These are phyloP conservation scores for Tetradesmus lagerheimii DNA, from an alignment of 139 green algal species.

Conservation along the genomic window DNA sequence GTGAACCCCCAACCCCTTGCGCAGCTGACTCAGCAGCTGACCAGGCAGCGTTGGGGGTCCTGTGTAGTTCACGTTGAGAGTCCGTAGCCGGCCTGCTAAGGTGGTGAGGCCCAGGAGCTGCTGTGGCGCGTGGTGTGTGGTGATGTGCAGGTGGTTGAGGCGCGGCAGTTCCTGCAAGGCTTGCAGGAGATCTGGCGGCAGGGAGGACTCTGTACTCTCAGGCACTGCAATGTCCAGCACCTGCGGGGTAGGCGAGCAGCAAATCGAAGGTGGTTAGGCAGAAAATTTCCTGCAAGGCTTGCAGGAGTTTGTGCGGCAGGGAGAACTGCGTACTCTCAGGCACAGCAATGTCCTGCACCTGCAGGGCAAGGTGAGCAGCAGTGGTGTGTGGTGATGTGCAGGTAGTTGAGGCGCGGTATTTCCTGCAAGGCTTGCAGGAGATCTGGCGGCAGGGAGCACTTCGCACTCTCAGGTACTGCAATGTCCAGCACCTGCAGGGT, in stretches of 20 bases:
- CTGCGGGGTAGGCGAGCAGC: not conserved
- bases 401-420: slow-evolving; percentile 15
- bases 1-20: not conserved
- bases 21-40: slow-evolving; percentile 28
- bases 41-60: slow-evolving; percentile 18
- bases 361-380: no score
- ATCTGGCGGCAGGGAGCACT: not conserved
- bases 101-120: not conserved
- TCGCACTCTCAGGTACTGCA: not conserved
- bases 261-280: no score
- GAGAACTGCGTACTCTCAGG: no score
- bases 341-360: no score
- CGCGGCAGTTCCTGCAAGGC: not conserved
- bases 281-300: no score
- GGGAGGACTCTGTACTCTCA: not conserved
- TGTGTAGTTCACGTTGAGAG: slow-evolving; percentile 25
- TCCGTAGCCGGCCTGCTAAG: not conserved
- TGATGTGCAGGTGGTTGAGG: slow-evolving; percentile 32
- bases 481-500: not conserved
- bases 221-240: slow-evolving; percentile 31
- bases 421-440: not conserved
- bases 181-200: slow-evolving; percentile 16
- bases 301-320: no score
- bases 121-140: not conserved
- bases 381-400: slow-evolving; percentile 20